Conservation (phyloP, 2,329 filamentous ascomycete genomes). For the Apiospora kogelbergensis region DNA sequence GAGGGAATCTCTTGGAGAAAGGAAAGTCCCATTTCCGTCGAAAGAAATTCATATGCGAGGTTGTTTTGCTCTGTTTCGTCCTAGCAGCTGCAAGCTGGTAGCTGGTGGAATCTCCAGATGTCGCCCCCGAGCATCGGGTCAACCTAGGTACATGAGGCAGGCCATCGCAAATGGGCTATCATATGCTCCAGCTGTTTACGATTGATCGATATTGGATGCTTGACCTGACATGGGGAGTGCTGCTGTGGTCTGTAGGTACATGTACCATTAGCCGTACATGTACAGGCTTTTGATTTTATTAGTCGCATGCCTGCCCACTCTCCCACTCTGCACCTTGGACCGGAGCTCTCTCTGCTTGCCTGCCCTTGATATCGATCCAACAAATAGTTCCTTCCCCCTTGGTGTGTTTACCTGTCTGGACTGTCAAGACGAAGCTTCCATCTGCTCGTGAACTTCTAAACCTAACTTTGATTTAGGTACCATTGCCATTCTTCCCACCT, state of each 20-base stretch:
- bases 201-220: neutral
- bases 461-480: slow-evolving; percentile 1
- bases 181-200: neutral
- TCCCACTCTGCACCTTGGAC: neutral
- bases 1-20: neutral
- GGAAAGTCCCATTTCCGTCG: neutral
- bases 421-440: slow-evolving; percentile 1
- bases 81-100: too few species aligned
- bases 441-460: neutral
- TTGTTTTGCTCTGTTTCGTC: neutral
- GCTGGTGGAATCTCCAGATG: neutral
- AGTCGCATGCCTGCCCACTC: slow-evolving; percentile 6
- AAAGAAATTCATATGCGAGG: neutral
- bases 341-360: neutral
- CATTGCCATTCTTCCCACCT: neutral
- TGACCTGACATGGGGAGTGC: neutral
- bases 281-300: neutral
- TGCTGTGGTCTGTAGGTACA: neutral
- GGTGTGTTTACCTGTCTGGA: neutral
- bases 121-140: neutral
- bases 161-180: neutral
- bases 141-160: neutral
- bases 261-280: neutral
- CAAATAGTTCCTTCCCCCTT: neutral
- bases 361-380: slow-evolving; percentile 5